Conservation (phyloP, 1,139 yeast species). For the Meyerozyma smithsonii region DNA sequence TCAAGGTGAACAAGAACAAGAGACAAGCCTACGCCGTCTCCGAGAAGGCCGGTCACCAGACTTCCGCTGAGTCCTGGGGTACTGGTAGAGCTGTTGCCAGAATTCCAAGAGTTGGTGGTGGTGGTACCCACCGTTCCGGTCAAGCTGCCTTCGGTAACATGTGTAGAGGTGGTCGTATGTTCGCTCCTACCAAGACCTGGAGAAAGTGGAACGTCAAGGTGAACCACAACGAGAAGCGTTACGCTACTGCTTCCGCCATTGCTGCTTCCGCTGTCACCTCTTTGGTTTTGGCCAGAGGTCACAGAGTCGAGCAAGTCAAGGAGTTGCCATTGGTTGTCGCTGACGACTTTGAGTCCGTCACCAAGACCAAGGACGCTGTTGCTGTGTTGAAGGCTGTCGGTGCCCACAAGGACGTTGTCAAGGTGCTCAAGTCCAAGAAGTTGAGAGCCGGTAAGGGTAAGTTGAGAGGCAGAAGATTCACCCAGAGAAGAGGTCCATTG, state of each 20-base stretch:
- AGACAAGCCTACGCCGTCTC: constrained; percentile 99
- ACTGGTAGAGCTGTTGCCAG: constrained; percentile 99
- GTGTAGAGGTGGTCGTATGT: constrained; percentile 99
- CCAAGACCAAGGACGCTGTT: constrained; percentile 98
- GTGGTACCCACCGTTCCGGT: constrained; percentile 99
- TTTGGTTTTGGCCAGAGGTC: constrained; percentile 99
- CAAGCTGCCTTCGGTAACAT: constrained; percentile 99
- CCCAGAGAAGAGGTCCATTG: constrained; percentile 99
- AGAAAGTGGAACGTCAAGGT: constrained; percentile 99
- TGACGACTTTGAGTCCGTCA: constrained; percentile 85
- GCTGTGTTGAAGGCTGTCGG: constrained; percentile 98
- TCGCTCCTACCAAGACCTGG: constrained; percentile 99
- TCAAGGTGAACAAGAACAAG: constrained; percentile 99
- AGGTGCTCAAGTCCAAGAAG: constrained; percentile 98
- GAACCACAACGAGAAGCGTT: constrained; percentile 99
- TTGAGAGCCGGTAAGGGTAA: constrained; percentile 99
- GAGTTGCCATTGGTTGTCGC: constrained; percentile 98
- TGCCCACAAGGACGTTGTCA: constrained; percentile 97
- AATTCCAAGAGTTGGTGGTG: constrained; percentile 99
- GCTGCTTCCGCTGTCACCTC: constrained; percentile 99
- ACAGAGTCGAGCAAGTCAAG: constrained; percentile 97
- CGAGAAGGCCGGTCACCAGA: constrained; percentile 99
- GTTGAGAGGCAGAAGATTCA: constrained; percentile 99
- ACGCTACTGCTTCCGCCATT: constrained; percentile 99
- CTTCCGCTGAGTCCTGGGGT: constrained; percentile 99